phyloP scores from a whole-genome alignment of 73 alveolate genomes.

The Uronychia setigera region DNA sequence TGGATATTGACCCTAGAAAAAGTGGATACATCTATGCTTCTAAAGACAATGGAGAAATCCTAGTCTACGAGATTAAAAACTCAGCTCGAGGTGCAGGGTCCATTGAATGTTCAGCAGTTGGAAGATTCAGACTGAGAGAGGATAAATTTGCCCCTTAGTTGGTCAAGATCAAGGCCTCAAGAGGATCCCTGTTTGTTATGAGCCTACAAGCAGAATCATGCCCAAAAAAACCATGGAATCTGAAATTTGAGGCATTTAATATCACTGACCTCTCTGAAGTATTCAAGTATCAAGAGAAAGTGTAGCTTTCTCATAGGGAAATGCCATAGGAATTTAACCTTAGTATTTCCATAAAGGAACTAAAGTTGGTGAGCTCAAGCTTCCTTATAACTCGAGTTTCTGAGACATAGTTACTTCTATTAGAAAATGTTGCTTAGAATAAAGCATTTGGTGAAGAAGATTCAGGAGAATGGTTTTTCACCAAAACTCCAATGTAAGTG shows the following conservation, averaged over 20 bases:
- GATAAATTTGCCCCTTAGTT: no score
- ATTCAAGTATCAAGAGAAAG: no score
- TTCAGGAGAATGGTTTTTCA: not conserved
- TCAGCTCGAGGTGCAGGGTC: not conserved
- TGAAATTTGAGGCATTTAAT: no score
- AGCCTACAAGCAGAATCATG: no score
- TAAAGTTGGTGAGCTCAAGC: not conserved
- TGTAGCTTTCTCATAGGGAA: no score
- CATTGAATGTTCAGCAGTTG: not conserved
- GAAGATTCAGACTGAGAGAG: not conserved
- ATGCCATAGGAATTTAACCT: no score
- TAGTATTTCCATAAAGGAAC: no score
- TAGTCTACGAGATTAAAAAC: not conserved
- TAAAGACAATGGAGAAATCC: not conserved
- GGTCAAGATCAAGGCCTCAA: constrained; percentile 1
- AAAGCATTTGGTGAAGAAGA: not conserved
- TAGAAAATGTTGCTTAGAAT: not conserved
- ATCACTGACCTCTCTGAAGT: no score
- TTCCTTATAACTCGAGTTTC: not conserved
- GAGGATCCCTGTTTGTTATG: not conserved
- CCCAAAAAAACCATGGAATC: no score
- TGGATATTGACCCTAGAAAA: not conserved
- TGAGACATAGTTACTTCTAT: not conserved
- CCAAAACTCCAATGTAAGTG: not conserved
- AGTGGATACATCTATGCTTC: not conserved